Evolutionary conservation across 2,329 filamentous ascomycete species (phyloP).

Genomic region (Trichophyton rubrum): DNA sequence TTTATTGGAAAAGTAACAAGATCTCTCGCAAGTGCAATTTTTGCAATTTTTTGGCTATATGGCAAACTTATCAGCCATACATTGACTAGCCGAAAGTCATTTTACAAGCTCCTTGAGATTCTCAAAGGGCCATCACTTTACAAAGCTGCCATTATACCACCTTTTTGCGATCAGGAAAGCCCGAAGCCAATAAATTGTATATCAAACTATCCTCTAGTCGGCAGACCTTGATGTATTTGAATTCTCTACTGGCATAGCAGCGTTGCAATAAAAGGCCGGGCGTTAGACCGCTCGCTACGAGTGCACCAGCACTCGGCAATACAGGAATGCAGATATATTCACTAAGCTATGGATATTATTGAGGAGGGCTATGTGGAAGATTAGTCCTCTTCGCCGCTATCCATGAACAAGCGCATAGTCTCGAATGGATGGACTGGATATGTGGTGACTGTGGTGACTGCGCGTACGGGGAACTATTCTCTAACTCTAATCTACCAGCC

Average conservation of each 20-base stretch:
- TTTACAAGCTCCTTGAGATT: neutral
- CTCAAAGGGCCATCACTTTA: neutral
- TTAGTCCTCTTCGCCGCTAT: conserved; percentile 2
- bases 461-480: conserved; percentile 10
- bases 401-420: conserved; percentile 10
- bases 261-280: conserved; percentile 9
- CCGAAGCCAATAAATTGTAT: neutral
- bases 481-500: conserved; percentile 9
- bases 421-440: conserved; percentile 12
- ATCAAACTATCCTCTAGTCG: neutral
- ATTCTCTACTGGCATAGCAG: neutral
- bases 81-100: neutral
- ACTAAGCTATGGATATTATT: conserved; percentile 9
- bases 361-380: neutral
- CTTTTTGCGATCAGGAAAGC: neutral
- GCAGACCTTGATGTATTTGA: neutral
- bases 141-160: neutral
- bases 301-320: conserved; percentile 10
- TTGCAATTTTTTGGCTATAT: no score
- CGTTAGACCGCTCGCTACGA: conserved; percentile 8
- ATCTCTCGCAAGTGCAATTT: no score
- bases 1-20: no score
- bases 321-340: conserved; percentile 9
- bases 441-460: conserved; percentile 6
- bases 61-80: neutral